Evolutionary conservation across 2,329 filamentous ascomycete species (phyloP).

Genomic region (Fusarium buharicum): DNA sequence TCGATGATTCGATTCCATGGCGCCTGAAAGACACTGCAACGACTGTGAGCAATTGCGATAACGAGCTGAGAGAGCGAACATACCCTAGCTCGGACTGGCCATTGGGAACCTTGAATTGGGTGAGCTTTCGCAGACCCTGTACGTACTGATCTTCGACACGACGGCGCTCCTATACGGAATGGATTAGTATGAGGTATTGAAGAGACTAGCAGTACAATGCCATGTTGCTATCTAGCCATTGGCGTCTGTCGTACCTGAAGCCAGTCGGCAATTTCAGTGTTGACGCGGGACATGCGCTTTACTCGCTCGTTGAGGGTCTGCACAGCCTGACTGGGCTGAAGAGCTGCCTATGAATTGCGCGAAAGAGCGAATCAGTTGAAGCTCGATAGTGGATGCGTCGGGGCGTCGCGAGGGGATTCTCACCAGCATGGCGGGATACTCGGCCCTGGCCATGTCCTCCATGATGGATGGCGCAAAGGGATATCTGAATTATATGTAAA

Average conservation of each 20-base stretch:
- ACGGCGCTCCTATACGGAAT: conserved; percentile 78
- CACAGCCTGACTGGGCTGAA: conserved; percentile 85
- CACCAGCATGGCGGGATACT: conserved; percentile 96
- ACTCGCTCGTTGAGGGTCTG: conserved; percentile 86
- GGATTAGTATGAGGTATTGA: conserved; percentile 22
- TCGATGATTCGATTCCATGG: conserved; percentile 90
- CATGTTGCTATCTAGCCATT: conserved; percentile 15
- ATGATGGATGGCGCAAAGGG: conserved; percentile 59
- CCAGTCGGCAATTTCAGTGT: conserved; percentile 95
- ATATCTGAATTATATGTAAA: conserved; percentile 32
- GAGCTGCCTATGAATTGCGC: conserved; percentile 68
- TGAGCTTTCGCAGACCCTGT: conserved; percentile 81
- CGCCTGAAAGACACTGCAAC: conserved; percentile 81
- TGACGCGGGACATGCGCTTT: conserved; percentile 85
- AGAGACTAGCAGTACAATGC: not conserved
- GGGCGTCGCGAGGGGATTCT: conserved; percentile 49
- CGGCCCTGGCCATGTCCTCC: conserved; percentile 83
- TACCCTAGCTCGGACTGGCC: conserved; percentile 88
- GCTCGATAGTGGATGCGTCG: not conserved
- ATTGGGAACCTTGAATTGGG: conserved; percentile 78
- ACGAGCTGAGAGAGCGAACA: conserved; percentile 45
- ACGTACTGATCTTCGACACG: conserved; percentile 92
- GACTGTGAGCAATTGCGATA: conserved; percentile 30
- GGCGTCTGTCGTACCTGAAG: conserved; percentile 74
- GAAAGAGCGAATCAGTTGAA: conserved; percentile 31